A percentile compares a stretch with the other conserved stretches of the same genome.
These are phyloP conservation scores for Mimosa pudica DNA, from an alignment of 306 rosid genomes.

Conservation along the genomic window DNA sequence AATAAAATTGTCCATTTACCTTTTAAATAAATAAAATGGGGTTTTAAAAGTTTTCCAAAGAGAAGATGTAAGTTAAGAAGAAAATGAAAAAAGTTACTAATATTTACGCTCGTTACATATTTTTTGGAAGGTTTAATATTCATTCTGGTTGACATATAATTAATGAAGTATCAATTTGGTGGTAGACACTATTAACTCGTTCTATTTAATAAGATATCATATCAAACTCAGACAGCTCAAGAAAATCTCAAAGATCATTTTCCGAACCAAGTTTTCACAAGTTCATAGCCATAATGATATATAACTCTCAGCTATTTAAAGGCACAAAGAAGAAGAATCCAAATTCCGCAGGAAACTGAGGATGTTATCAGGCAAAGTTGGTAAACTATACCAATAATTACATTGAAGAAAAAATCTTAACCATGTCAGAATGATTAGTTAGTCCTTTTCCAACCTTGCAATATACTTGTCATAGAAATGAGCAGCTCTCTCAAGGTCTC, in stretches of 20 bases:
- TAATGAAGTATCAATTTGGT: too few relatives aligned
- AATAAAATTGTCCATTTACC: too few relatives aligned
- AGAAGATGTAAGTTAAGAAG: too few relatives aligned
- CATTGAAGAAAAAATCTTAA: slow-evolving; percentile 6
- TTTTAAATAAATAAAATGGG: too few relatives aligned
- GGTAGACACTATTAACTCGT: background rate
- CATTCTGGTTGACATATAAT: too few relatives aligned
- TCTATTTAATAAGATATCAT: background rate
- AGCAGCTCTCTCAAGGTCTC: slow-evolving; percentile 92
- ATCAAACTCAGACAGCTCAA: background rate
- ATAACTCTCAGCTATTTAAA: background rate
- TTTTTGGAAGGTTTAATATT: too few relatives aligned
- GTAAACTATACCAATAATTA: slow-evolving; percentile 20
- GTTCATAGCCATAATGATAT: slow-evolving; percentile 24
- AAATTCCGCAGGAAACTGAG: slow-evolving; percentile 31
- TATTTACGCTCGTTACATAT: too few relatives aligned
- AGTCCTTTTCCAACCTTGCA: slow-evolving; percentile 79
- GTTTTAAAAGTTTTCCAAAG: too few relatives aligned
- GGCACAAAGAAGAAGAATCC: background rate
- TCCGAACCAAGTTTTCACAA: background rate
- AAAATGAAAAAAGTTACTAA: too few relatives aligned
- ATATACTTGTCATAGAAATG: slow-evolving; percentile 76
- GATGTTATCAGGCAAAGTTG: background rate
- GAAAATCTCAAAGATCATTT: background rate
- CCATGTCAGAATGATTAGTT: slow-evolving; percentile 20